A percentile compares a stretch with the other conserved stretches of the same genome.
Conservation (phyloP, 2,329 filamentous ascomycete genomes). For the Zasmidium cellare region DNA sequence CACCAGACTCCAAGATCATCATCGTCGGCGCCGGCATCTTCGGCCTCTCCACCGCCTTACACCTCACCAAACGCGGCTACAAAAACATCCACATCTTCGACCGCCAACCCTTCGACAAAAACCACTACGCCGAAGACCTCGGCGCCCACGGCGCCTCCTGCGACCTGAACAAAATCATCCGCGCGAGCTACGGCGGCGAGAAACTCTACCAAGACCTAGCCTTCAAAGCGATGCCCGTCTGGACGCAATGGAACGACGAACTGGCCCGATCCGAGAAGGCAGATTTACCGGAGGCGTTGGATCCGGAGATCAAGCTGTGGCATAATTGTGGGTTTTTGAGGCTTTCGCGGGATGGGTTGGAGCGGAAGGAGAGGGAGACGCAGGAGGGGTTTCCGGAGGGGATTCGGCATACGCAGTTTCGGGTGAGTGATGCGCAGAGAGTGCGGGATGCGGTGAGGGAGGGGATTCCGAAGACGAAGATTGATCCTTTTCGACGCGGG, state of each 20-base stretch:
- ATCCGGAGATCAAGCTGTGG: slow-evolving; percentile 23
- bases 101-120: slow-evolving; percentile 25
- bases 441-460: slow-evolving; percentile 9
- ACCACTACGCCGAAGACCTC: slow-evolving; percentile 21
- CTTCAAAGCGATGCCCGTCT: slow-evolving; percentile 31
- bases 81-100: slow-evolving; percentile 36
- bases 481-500: slow-evolving; percentile 19
- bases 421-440: slow-evolving; percentile 20
- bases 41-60: slow-evolving; percentile 43
- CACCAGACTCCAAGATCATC: slow-evolving; percentile 23
- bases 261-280: slow-evolving; percentile 7
- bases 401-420: slow-evolving; percentile 31
- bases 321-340: slow-evolving; percentile 28
- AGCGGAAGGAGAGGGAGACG: slow-evolving; percentile 23
- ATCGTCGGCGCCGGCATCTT: slow-evolving; percentile 49
- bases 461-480: slow-evolving; percentile 16
- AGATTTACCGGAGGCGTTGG: slow-evolving; percentile 10
- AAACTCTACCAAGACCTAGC: slow-evolving; percentile 26
- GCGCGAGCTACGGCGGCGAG: slow-evolving; percentile 25
- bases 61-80: slow-evolving; percentile 28
- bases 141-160: slow-evolving; percentile 25
- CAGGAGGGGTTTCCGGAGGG: slow-evolving; percentile 26
- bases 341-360: slow-evolving; percentile 18
- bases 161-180: slow-evolving; percentile 28
- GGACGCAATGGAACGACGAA: slow-evolving; percentile 35